Base-by-base conservation (phyloP, 805 yeast genomes). In the Brettanomyces sp. region DNA sequence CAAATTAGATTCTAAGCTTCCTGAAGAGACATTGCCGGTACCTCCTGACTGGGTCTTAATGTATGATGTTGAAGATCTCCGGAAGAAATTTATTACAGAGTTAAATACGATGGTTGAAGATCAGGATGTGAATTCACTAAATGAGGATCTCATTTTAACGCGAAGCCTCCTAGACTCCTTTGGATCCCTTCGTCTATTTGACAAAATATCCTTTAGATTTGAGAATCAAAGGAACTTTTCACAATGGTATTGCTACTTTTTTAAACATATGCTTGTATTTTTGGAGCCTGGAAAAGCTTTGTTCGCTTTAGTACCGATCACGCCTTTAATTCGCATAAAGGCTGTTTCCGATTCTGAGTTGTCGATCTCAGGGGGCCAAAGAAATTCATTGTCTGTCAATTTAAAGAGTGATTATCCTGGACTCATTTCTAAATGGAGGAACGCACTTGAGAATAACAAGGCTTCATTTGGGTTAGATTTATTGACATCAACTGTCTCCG, bases 181-280 rank as follows among this genome's bases (percentile, higher is more conserved):
- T 41, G 68, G 68, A n/a, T 46, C 51, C 6, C 49, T 66, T 13
- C 46, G 66, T 44, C 45, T 65, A 4, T 51, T 59, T 23, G 69
- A 65, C 48, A 59, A 52, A 40, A 39, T 60, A 25, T 37, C 45
- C 24, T 38, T 56, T 5, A 43, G 49, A n/a, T 41, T 33, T 3
- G 47, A 47, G 14, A 9, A 28, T 9, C 42, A 46, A 1, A 5
- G 40, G 6, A 36, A 21, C 3, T 56, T 52, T 55, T 24, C 18
- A 3, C 48, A 46, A 4, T 28, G 45, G 23, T 59, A 57, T 39
- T 62, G 66, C 42, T 65, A 59, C 38, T 44, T 65, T 11, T 65
- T 64, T 43, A 47, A 51, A 8, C 50, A 52, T 41, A 51, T 50
- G 52, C 45, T 65, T 14, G 28, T 64, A 4, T 25, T 55, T 2